These are phyloP conservation scores for Wickerhamiella kazuoi DNA, from an alignment of 805 yeast genomes.

Conservation along the genomic window DNA sequence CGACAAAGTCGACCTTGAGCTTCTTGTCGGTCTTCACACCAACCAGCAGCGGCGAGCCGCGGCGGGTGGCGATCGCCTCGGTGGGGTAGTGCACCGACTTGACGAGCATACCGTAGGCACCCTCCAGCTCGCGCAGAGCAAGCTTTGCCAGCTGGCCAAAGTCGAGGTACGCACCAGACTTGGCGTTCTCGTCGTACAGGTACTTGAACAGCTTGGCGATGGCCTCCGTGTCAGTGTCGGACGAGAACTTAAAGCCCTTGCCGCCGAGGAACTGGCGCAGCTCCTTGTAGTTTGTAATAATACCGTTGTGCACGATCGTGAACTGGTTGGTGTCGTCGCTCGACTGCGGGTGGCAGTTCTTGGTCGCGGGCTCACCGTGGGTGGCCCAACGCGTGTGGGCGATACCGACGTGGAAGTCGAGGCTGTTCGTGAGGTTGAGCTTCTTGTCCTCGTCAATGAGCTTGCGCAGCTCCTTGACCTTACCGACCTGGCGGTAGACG, in stretches of 20 bases:
- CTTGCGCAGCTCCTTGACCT: conserved; percentile 66
- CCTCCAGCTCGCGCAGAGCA: conserved; percentile 83
- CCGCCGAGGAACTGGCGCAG: conserved; percentile 61
- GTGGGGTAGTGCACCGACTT: conserved; percentile 86
- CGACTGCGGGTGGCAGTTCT: conserved; percentile 91
- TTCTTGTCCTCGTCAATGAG: conserved; percentile 31
- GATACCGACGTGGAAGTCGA: conserved; percentile 80
- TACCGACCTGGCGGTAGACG: conserved; percentile 75
- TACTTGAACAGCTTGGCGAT: conserved; percentile 91
- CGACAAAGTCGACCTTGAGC: conserved; percentile 93
- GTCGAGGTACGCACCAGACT: conserved; percentile 40
- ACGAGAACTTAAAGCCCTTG: conserved; percentile 69
- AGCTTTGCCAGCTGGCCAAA: conserved; percentile 85
- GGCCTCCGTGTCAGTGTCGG: conserved; percentile 95
- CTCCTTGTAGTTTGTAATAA: conserved; percentile 88
- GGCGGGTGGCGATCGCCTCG: conserved; percentile 91
- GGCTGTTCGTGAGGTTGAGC: conserved; percentile 33
- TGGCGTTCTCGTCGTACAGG: conserved; percentile 69
- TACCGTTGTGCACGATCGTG: conserved; percentile 92
- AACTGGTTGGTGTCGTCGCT: conserved; percentile 74
- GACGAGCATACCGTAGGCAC: conserved; percentile 91
- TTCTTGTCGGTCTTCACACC: conserved; percentile 92
- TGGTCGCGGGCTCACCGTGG: conserved; percentile 78
- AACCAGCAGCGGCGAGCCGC: conserved; percentile 91
- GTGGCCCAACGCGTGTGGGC: conserved; percentile 99